Base-by-base conservation (phyloP, 1,139 yeast genomes). In the Chernovozyma aurita region DNA sequence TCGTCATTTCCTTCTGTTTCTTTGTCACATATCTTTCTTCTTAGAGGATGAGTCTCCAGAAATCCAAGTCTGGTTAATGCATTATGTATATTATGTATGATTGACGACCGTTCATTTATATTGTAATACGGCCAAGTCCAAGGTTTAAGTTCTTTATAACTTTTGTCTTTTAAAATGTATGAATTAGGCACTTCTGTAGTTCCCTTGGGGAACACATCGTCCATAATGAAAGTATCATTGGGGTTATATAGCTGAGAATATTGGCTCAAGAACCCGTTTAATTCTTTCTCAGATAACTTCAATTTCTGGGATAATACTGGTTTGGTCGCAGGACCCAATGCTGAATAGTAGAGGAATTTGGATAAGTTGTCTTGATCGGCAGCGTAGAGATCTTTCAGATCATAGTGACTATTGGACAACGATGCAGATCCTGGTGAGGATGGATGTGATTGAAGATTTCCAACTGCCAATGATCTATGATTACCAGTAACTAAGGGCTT, bases 31-130 rank as follows among this genome's bases (percentile, higher is more conserved):
- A 69, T 58, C 41, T 62, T 65, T 39, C 53, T 60, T 30, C 76
- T 50, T 36, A 69, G 52, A 5, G 76, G 75, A 47, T 70, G 74
- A 12, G 73, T 65, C 30, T 62, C 70, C 47, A 65, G 65, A 41
- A 55, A 70, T 22, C 75, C 76, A 31, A 66, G 49, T 33, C 76
- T 48, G 17, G 70, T 67, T 42, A 70, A 58, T 9, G 73, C 72
- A 39, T 59, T 55, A 43, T 65, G 57, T 33, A 61, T 54, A 43
- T 67, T 69, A 27, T 57, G 51, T 21, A 64, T 46, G 24, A 70
- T 54, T 34, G 61, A 44, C 4, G 42, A 42, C 30, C 70, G 53
- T 45, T 70, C 74, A 27, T 50, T 50, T n/a, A 45, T 50, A 13
- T 63, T 49, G 47, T 61, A 69, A 28, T 49, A 46, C 28, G 40